phyloP scores from a whole-genome alignment of 768 basidiomycete species.

The Pulveroboletus sp. region DNA sequence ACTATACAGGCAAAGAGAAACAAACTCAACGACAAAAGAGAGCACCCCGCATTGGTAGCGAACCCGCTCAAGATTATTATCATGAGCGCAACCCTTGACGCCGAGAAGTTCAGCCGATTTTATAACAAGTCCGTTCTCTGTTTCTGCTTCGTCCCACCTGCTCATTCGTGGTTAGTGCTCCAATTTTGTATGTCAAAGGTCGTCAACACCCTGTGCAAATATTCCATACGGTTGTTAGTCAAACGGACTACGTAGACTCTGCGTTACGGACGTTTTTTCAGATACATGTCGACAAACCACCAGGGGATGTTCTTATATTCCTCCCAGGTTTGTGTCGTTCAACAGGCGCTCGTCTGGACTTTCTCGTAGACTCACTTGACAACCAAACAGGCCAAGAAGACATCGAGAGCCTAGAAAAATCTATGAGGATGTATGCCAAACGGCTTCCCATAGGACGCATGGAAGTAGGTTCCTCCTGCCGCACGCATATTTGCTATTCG shows the following conservation, averaged over 20 bases:
- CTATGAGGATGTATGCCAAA: conserved; percentile 63
- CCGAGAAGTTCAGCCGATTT: conserved; percentile 88
- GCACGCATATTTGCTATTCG: not conserved
- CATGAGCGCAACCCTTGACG: conserved; percentile 98
- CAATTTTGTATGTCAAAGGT: conserved; percentile 87
- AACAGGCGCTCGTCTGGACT: not conserved
- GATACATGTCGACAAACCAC: conserved; percentile 74
- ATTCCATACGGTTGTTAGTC: conserved; percentile 68
- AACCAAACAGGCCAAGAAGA: conserved; percentile 78
- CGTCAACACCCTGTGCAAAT: conserved; percentile 89
- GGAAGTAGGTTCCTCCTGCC: conserved; percentile 37
- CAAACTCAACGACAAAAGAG: conserved; percentile 33
- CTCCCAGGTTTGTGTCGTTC: conserved; percentile 58
- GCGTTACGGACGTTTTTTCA: conserved; percentile 93
- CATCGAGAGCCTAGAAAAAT: conserved; percentile 81
- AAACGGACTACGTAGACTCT: conserved; percentile 82
- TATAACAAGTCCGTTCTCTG: conserved; percentile 62
- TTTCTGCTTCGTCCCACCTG: not conserved
- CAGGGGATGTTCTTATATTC: conserved; percentile 91
- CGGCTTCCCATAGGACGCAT: conserved; percentile 57
- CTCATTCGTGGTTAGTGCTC: conserved; percentile 51
- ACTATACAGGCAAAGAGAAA: conserved; percentile 70
- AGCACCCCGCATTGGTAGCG: conserved; percentile 31
- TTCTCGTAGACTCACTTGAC: not conserved
- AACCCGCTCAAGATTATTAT: conserved; percentile 86